phyloP scores from a whole-genome alignment of 2,329 filamentous ascomycete genomes.

The Chalara sp. region DNA sequence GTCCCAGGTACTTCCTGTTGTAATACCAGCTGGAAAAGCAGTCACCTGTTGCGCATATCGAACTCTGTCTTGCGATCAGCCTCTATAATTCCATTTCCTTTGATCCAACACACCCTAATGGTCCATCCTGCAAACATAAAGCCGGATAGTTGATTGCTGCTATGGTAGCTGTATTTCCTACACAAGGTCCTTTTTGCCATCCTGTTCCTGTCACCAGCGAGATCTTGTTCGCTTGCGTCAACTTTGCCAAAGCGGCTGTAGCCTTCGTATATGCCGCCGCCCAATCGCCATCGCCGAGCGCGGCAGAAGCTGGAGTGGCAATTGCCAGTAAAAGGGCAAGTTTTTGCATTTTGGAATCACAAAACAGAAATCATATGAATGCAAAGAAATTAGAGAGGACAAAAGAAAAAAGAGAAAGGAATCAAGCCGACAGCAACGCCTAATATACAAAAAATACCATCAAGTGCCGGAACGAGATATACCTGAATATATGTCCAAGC shows the following conservation, averaged over 20 bases:
- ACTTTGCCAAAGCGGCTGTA: slow-evolving; percentile 55
- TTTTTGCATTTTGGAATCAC: too few relatives aligned
- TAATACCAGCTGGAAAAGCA: slow-evolving; percentile 74
- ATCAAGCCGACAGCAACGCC: too few relatives aligned
- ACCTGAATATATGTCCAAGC: too few relatives aligned
- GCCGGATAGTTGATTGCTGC: slow-evolving; percentile 59
- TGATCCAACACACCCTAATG: slow-evolving; percentile 46
- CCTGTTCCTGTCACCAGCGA: slow-evolving; percentile 72
- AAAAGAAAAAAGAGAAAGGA: too few relatives aligned
- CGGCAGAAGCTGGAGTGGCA: slow-evolving; percentile 8
- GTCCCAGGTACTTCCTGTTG: slow-evolving; percentile 76
- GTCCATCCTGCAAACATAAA: slow-evolving; percentile 75
- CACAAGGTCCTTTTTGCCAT: slow-evolving; percentile 66
- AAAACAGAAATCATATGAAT: too few relatives aligned
- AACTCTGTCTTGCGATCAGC: slow-evolving; percentile 31
- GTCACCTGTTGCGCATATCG: slow-evolving; percentile 65
- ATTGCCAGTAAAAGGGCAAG: slow-evolving; percentile 9
- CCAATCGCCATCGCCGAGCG: slow-evolving; percentile 42
- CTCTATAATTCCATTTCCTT: neutral
- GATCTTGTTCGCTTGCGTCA: slow-evolving; percentile 71
- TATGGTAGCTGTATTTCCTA: slow-evolving; percentile 53
- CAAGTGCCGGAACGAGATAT: too few relatives aligned
- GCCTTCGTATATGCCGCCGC: slow-evolving; percentile 64
- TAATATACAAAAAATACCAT: too few relatives aligned
- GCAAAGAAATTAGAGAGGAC: too few relatives aligned